Evolutionary conservation across 768 basidiomycete species (phyloP).

Genomic region (Phaffia tasmanica): DNA sequence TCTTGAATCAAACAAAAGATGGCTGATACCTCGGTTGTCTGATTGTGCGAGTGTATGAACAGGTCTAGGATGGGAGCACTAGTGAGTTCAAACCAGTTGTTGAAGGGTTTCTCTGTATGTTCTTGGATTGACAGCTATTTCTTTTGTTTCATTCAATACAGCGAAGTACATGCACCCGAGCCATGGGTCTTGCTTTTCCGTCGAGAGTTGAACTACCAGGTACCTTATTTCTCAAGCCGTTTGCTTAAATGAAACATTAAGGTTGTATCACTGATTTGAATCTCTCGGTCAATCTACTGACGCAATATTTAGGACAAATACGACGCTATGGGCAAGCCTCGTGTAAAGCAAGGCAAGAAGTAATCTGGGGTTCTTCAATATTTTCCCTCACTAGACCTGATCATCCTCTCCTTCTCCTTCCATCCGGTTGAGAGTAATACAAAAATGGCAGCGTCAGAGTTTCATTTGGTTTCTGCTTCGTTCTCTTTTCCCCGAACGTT

Average conservation of each 20-base stretch:
- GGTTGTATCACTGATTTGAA: background rate
- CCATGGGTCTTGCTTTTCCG: slow-evolving; percentile 91
- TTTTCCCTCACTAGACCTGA: background rate
- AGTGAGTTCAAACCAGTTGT: slow-evolving; percentile 9
- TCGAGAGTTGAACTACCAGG: slow-evolving; percentile 43
- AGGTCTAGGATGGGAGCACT: slow-evolving; percentile 24
- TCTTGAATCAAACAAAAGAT: too few relatives aligned
- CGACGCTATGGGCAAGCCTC: slow-evolving; percentile 8
- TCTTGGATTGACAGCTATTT: background rate
- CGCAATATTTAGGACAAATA: slow-evolving; percentile 3
- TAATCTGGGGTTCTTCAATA: background rate
- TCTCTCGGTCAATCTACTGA: background rate
- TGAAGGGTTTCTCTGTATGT: background rate
- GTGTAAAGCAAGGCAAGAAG: background rate
- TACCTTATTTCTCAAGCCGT: background rate
- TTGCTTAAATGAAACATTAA: background rate
- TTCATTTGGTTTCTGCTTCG: too few relatives aligned
- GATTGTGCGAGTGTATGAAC: background rate
- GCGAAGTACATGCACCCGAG: slow-evolving; percentile 46
- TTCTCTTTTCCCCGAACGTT: background rate
- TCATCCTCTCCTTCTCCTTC: too few relatives aligned
- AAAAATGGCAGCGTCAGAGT: too few relatives aligned
- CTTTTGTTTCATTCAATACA: background rate
- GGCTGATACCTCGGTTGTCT: background rate
- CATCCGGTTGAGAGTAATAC: too few relatives aligned